These are phyloP conservation scores for Fusarium decemcellulare DNA, from an alignment of 2,329 filamentous ascomycete genomes.

Conservation along the genomic window DNA sequence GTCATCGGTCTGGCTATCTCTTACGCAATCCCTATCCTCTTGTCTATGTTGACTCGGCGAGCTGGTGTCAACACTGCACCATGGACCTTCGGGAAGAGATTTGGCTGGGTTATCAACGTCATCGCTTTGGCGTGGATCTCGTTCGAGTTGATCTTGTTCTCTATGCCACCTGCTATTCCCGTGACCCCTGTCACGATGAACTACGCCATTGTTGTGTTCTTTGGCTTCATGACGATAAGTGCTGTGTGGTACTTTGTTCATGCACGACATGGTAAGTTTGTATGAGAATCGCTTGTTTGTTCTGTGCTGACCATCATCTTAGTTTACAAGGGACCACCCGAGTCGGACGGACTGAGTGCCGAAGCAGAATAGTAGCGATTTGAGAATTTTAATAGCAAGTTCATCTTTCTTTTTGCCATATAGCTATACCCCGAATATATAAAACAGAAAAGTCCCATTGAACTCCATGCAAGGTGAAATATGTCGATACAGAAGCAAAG, in stretches of 20 bases:
- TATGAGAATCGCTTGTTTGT: too few species aligned
- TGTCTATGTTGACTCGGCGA: constrained; percentile 76
- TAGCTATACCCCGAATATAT: too few species aligned
- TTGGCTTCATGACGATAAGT: constrained; percentile 72
- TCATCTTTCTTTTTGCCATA: too few species aligned
- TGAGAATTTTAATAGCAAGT: background rate
- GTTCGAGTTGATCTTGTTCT: constrained; percentile 81
- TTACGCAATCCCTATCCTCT: constrained; percentile 82
- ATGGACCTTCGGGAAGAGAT: constrained; percentile 74
- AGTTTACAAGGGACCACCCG: constrained; percentile 43
- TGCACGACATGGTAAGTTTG: constrained; percentile 30
- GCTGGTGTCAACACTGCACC: constrained; percentile 73
- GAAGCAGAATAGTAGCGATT: background rate
- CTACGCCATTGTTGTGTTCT: constrained; percentile 77
- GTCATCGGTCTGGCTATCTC: constrained; percentile 84
- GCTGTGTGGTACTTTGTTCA: constrained; percentile 74
- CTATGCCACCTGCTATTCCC: constrained; percentile 76
- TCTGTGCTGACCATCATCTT: too few species aligned
- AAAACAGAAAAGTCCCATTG: too few species aligned
- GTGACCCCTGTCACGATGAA: constrained; percentile 73
- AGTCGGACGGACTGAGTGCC: constrained; percentile 37
- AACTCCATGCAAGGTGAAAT: too few species aligned
- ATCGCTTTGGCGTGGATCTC: constrained; percentile 78
- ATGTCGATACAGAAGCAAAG: too few species aligned
- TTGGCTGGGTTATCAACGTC: constrained; percentile 78